phyloP scores from a whole-genome alignment of 495 filamentous ascomycete species.

The Cenococcum geophilum region DNA sequence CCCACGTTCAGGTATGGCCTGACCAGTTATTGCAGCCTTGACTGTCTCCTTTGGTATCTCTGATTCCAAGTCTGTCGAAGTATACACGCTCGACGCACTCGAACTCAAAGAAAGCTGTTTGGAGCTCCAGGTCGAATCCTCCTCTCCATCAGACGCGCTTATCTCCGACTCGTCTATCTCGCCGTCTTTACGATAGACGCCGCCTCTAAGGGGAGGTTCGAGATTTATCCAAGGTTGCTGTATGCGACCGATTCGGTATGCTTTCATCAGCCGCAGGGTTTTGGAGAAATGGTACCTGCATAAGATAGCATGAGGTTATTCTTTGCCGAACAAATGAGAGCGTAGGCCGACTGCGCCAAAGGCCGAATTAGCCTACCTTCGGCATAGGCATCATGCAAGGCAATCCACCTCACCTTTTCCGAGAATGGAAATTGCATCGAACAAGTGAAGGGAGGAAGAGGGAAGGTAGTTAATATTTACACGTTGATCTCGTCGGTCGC shows the following conservation, averaged over 20 bases:
- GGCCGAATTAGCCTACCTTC: background rate
- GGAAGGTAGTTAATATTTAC: slow-evolving; percentile 28
- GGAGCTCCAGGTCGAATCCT: background rate
- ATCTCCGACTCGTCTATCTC: background rate
- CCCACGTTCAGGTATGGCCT: background rate
- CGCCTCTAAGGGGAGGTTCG: slow-evolving; percentile 34
- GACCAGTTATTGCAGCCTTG: background rate
- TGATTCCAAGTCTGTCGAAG: background rate
- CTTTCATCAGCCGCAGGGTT: slow-evolving; percentile 29
- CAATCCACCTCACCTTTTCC: background rate
- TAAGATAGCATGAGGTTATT: background rate
- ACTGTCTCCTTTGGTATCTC: background rate
- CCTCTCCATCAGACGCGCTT: background rate
- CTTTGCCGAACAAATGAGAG: slow-evolving; percentile 2
- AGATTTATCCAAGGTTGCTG: slow-evolving; percentile 34
- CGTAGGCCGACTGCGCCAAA: background rate
- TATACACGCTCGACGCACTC: background rate
- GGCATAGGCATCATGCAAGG: background rate
- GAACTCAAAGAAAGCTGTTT: background rate
- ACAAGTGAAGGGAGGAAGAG: background rate
- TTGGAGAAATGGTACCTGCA: slow-evolving; percentile 33
- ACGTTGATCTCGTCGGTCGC: slow-evolving; percentile 49
- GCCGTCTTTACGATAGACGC: slow-evolving; percentile 16
- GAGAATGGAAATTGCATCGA: slow-evolving; percentile 6
- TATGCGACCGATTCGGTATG: slow-evolving; percentile 35